These are phyloP conservation scores for Melastoma candidum DNA, from an alignment of 441 rosid genomes.

Conservation along the genomic window DNA sequence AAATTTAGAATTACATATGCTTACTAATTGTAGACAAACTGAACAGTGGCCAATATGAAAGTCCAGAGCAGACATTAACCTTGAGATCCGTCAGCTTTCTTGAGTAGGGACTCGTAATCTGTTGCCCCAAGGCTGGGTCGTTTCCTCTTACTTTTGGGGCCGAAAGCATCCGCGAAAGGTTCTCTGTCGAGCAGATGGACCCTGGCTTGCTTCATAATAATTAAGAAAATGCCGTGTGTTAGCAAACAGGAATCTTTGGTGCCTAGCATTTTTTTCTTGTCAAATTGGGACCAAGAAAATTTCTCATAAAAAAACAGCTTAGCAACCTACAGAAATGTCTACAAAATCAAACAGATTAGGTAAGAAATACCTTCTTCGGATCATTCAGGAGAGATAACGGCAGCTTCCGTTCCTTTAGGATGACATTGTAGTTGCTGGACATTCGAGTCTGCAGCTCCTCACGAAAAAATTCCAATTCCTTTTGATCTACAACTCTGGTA, in stretches of 20 bases:
- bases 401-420: slow-evolving; percentile 68
- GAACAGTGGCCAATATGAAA: too few relatives aligned
- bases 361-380: slow-evolving; percentile 45
- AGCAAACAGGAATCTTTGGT: slow-evolving; percentile 2
- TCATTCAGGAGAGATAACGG: slow-evolving; percentile 83
- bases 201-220: slow-evolving; percentile 58
- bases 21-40: too few relatives aligned
- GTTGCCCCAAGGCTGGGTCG: slow-evolving; percentile 76
- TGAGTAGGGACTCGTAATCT: slow-evolving; percentile 66
- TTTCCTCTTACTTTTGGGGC: slow-evolving; percentile 68
- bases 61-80: slow-evolving; percentile 27
- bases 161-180: slow-evolving; percentile 87
- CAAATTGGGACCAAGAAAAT: too few relatives aligned
- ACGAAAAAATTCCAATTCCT: slow-evolving; percentile 64
- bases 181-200: slow-evolving; percentile 79
- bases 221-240: slow-evolving; percentile 4
- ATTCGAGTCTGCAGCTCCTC: slow-evolving; percentile 62
- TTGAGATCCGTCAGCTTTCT: slow-evolving; percentile 77
- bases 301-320: too few relatives aligned
- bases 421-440: slow-evolving; percentile 66
- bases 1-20: too few relatives aligned
- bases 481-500: slow-evolving; percentile 69
- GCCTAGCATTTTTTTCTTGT: too few relatives aligned
- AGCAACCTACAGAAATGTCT: not conserved
- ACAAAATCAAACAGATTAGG: not conserved